These are phyloP conservation scores for Candida schatavii DNA, from an alignment of 805 yeast species.

Conservation along the genomic window DNA sequence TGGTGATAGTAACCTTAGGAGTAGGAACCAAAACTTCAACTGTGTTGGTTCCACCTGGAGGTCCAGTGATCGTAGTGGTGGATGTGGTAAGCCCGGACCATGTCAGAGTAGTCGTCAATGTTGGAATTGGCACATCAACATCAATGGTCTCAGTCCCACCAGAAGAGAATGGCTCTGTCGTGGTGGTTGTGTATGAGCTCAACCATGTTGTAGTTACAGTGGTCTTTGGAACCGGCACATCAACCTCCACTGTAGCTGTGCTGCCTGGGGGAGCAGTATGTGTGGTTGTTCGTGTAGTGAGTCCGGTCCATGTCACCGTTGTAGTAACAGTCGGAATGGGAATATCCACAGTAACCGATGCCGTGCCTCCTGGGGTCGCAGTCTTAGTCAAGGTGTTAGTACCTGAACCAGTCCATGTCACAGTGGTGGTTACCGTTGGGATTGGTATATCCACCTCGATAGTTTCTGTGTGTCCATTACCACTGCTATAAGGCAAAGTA, in stretches of 20 bases:
- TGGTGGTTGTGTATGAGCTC: conserved; percentile 8
- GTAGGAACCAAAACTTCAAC: conserved; percentile 12
- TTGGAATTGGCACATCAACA: conserved; percentile 16
- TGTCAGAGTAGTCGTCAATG: neutral
- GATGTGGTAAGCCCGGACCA: conserved; percentile 2
- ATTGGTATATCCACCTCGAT: conserved; percentile 20
- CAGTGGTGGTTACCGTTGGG: conserved; percentile 15
- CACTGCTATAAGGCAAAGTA: conserved; percentile 3
- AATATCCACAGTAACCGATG: conserved; percentile 11
- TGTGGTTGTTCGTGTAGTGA: conserved; percentile 7
- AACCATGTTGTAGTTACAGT: conserved; percentile 12
- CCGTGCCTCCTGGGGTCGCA: conserved; percentile 7
- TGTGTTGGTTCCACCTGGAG: conserved; percentile 10
- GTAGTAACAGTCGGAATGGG: conserved; percentile 12
- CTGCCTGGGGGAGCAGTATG: conserved; percentile 11
- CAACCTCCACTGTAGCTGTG: conserved; percentile 11
- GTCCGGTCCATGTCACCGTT: conserved; percentile 10
- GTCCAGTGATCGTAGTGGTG: conserved; percentile 9
- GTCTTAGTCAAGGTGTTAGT: conserved; percentile 6
- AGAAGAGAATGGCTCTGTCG: conserved; percentile 13
- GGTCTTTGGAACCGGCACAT: conserved; percentile 15
- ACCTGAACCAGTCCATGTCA: conserved; percentile 10
- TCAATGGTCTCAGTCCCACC: conserved; percentile 10
- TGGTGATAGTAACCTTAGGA: conserved; percentile 3
- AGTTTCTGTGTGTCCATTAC: conserved; percentile 17